These are phyloP conservation scores for Elsinoe batatas DNA, from an alignment of 2,329 filamentous ascomycete species.

Conservation along the genomic window DNA sequence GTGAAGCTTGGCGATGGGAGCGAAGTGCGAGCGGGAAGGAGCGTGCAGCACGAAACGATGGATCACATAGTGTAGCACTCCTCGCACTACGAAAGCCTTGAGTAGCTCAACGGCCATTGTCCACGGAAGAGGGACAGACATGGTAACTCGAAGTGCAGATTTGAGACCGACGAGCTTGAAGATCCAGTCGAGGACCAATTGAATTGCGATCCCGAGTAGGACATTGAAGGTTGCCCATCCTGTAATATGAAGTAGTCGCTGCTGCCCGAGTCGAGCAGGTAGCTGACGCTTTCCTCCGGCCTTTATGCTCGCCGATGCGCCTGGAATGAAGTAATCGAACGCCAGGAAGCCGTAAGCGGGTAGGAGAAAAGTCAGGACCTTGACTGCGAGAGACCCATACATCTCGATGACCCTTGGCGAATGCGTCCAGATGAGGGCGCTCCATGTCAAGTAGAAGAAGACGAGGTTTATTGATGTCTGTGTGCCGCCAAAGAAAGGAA, in stretches of 20 bases:
- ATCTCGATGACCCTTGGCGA: slow-evolving; percentile 66
- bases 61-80: slow-evolving; percentile 60
- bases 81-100: slow-evolving; percentile 45
- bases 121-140: slow-evolving; percentile 53
- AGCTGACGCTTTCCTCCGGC: slow-evolving; percentile 47
- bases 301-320: slow-evolving; percentile 37
- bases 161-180: slow-evolving; percentile 45
- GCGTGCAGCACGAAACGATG: slow-evolving; percentile 64
- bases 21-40: slow-evolving; percentile 18
- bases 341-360: slow-evolving; percentile 63
- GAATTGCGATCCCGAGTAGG: slow-evolving; percentile 42
- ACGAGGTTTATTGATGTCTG: slow-evolving; percentile 72
- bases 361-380: slow-evolving; percentile 59
- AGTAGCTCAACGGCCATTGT: slow-evolving; percentile 46
- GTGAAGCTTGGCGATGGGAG: slow-evolving; percentile 33
- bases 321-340: slow-evolving; percentile 45
- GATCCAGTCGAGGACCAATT: slow-evolving; percentile 46
- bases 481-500: slow-evolving; percentile 65
- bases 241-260: slow-evolving; percentile 40
- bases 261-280: slow-evolving; percentile 33
- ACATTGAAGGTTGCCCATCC: slow-evolving; percentile 49
- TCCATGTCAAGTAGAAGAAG: slow-evolving; percentile 88
- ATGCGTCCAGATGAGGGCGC: slow-evolving; percentile 69
- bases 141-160: slow-evolving; percentile 49
- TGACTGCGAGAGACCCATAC: slow-evolving; percentile 57